Conservation (phyloP, 208 protist species). For the Trichomonas vaginalis region DNA sequence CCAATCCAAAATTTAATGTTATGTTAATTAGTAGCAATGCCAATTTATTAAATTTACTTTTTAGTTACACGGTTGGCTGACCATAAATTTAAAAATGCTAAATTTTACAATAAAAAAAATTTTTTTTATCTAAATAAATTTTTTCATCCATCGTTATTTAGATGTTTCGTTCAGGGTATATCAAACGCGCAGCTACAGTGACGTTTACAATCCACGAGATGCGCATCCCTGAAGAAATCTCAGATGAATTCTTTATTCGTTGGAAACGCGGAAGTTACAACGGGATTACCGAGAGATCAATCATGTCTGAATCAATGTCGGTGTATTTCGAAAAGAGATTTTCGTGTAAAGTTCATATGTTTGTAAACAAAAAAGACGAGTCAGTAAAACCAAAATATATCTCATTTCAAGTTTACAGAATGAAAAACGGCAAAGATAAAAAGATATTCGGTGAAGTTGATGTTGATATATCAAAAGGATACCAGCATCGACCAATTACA, state of each 20-base stretch:
- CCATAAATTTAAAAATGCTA: too few relatives aligned
- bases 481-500: neutral
- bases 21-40: too few relatives aligned
- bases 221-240: neutral
- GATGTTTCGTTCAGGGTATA: neutral
- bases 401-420: neutral
- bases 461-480: neutral
- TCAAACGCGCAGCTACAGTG: neutral
- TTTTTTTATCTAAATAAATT: neutral
- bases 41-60: too few relatives aligned
- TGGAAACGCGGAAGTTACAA: neutral
- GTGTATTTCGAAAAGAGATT: neutral
- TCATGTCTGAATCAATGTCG: neutral
- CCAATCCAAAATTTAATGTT: too few relatives aligned
- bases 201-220: neutral
- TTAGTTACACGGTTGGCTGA: too few relatives aligned
- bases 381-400: neutral
- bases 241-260: neutral
- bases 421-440: neutral
- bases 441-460: neutral
- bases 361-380: neutral
- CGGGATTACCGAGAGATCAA: neutral
- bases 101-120: neutral
- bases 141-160: too few relatives aligned
- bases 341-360: neutral